A percentile compares a stretch with the other conserved stretches of the same genome.
Evolutionary conservation across 2,329 filamentous ascomycete genomes (phyloP).

Genomic region (Juglanconis sp.): DNA sequence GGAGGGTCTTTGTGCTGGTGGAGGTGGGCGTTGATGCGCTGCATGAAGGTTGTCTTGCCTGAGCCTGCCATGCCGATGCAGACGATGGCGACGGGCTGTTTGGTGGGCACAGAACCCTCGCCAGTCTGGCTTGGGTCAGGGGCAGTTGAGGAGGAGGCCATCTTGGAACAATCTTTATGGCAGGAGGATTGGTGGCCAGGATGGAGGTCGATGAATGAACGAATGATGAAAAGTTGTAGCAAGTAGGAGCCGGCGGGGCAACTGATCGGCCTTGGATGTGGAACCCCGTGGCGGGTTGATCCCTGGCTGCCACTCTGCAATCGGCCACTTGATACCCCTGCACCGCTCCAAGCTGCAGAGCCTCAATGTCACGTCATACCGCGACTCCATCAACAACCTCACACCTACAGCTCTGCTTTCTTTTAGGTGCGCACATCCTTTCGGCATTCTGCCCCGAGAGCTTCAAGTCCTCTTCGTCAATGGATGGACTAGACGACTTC

Average conservation of each 20-base stretch:
- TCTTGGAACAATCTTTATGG: slow-evolving; percentile 7
- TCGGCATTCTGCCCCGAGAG: neutral
- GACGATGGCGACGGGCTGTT: slow-evolving; percentile 72
- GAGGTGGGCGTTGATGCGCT: slow-evolving; percentile 90
- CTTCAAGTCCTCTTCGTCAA: neutral
- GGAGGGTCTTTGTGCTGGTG: slow-evolving; percentile 77
- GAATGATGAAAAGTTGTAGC: neutral
- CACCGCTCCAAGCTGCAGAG: neutral
- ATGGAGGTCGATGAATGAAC: neutral
- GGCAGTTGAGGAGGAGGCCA: slow-evolving; percentile 20
- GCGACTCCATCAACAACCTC: neutral
- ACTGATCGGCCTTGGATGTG: neutral
- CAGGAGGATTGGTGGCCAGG: neutral
- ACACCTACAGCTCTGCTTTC: neutral
- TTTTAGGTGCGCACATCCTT: neutral
- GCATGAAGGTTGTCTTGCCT: slow-evolving; percentile 99
- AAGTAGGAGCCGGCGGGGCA: neutral
- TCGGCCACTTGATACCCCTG: neutral
- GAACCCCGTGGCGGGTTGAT: neutral
- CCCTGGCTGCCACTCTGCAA: neutral
- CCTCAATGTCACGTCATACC: neutral
- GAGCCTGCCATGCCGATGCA: slow-evolving; percentile 98
- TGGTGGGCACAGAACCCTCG: neutral
- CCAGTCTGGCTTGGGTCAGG: slow-evolving; percentile 13
- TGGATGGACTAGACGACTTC: slow-evolving; percentile 31